Conservation (phyloP, 139 green algal genomes). For the Closterium sp. region DNA sequence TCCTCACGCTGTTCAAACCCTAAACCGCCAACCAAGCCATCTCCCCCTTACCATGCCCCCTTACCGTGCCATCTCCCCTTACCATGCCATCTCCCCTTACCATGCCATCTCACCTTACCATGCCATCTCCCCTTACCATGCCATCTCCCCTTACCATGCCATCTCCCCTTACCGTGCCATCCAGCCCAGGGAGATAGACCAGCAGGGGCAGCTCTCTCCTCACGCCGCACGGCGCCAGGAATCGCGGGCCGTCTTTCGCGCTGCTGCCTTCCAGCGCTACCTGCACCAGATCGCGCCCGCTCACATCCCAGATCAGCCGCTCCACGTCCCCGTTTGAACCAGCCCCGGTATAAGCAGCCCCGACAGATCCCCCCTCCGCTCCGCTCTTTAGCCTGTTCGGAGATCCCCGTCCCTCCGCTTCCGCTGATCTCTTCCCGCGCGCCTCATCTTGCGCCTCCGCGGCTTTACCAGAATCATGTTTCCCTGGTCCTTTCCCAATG, state of each 20-base stretch:
- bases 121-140: too few species aligned
- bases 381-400: not conserved
- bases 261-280: not conserved
- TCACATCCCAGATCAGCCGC: not conserved
- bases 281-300: not conserved
- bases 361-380: not conserved
- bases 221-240: constrained; percentile 30
- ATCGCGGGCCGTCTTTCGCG: constrained; percentile 14
- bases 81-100: too few species aligned
- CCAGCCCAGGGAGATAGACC: constrained; percentile 28
- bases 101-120: too few species aligned
- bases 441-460: too few species aligned
- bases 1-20: not conserved
- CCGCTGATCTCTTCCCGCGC: too few species aligned
- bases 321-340: not conserved
- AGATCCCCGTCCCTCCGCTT: too few species aligned
- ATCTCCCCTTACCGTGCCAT: constrained; percentile 21
- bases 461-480: not conserved
- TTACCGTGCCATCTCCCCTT: too few species aligned
- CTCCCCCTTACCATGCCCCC: too few species aligned
- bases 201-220: constrained; percentile 25
- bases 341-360: not conserved
- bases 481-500: not conserved
- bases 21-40: too few species aligned
- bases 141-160: too few species aligned